phyloP scores from a whole-genome alignment of 1,139 yeast species.

The Yamadazyma sp. region DNA sequence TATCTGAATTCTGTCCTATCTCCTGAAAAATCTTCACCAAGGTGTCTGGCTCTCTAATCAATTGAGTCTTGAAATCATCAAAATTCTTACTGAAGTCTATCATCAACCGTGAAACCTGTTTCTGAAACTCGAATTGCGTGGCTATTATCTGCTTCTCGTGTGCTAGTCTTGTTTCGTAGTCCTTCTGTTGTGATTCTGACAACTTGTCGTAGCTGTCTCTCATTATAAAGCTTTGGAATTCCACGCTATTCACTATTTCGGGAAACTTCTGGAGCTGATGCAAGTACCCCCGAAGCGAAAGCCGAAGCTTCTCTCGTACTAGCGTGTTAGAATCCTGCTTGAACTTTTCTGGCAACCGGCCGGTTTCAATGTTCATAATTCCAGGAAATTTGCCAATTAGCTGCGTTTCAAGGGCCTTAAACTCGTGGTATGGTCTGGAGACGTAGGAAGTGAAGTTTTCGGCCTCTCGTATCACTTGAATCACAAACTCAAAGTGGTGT shows the following conservation, averaged over 20 bases:
- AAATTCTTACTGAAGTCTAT: conserved; percentile 49
- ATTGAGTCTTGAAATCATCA: conserved; percentile 53
- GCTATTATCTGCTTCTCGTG: conserved; percentile 60
- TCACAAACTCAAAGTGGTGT: conserved; percentile 45
- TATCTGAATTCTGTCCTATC: conserved; percentile 51
- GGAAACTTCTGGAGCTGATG: conserved; percentile 50
- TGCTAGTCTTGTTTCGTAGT: conserved; percentile 54
- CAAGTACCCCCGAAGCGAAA: conserved; percentile 74
- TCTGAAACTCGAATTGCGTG: conserved; percentile 75
- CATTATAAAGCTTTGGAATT: conserved; percentile 53
- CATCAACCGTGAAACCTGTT: conserved; percentile 51
- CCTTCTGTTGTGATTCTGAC: conserved; percentile 46
- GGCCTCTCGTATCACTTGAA: conserved; percentile 33
- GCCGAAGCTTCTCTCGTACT: conserved; percentile 63
- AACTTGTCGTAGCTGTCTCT: conserved; percentile 27
- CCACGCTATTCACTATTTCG: conserved; percentile 54
- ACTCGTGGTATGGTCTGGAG: conserved; percentile 65
- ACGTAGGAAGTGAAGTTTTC: conserved; percentile 39
- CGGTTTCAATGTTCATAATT: conserved; percentile 56
- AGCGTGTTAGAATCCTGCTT: conserved; percentile 31
- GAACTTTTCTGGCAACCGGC: conserved; percentile 48
- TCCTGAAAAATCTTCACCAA: conserved; percentile 59
- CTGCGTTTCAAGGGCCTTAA: conserved; percentile 51
- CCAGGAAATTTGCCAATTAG: conserved; percentile 52
- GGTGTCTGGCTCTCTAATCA: conserved; percentile 49